These are phyloP conservation scores for Pinus albicaulis DNA, from an alignment of 75 land plant genomes.

Conservation along the genomic window DNA sequence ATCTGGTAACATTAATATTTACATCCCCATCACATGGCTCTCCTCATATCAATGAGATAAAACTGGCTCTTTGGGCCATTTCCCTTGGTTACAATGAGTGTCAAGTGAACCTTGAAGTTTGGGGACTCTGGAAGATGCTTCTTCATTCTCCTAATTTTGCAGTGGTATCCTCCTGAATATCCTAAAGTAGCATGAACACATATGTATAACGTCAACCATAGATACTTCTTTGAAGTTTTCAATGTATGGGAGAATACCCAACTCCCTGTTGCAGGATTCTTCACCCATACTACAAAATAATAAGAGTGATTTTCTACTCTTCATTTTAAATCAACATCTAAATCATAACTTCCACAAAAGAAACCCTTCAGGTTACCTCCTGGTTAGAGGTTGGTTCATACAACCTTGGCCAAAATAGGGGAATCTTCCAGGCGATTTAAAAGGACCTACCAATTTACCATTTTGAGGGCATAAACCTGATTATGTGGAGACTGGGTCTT, in stretches of 20 bases:
- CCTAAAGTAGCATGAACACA: slow-evolving; percentile 92
- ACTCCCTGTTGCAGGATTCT: slow-evolving; percentile 55
- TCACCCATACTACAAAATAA: slow-evolving; percentile 55
- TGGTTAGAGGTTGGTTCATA: slow-evolving; percentile 65
- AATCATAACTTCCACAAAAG: slow-evolving; percentile 70
- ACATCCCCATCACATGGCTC: slow-evolving; percentile 35
- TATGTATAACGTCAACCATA: slow-evolving; percentile 88
- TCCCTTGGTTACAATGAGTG: slow-evolving; percentile 34
- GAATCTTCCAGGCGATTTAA: slow-evolving; percentile 20
- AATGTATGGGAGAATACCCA: slow-evolving; percentile 65
- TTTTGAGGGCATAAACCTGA: slow-evolving; percentile 55
- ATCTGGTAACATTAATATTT: slow-evolving; percentile 37
- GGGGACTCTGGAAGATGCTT: slow-evolving; percentile 46
- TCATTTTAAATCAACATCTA: slow-evolving; percentile 29
- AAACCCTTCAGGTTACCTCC: slow-evolving; percentile 32
- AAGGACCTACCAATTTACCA: slow-evolving; percentile 20
- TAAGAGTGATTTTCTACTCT: slow-evolving; percentile 34
- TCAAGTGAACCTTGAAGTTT: slow-evolving; percentile 34
- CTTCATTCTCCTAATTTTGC: slow-evolving; percentile 85
- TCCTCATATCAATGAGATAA: slow-evolving; percentile 45
- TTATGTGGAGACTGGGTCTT: too few species aligned
- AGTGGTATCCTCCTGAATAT: slow-evolving; percentile 87
- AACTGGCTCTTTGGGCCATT: slow-evolving; percentile 48
- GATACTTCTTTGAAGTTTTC: slow-evolving; percentile 55
- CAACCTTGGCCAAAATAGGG: slow-evolving; percentile 68